These are phyloP conservation scores for Chaetothyriales sp. DNA, from an alignment of 2,329 filamentous ascomycete species.

Conservation along the genomic window DNA sequence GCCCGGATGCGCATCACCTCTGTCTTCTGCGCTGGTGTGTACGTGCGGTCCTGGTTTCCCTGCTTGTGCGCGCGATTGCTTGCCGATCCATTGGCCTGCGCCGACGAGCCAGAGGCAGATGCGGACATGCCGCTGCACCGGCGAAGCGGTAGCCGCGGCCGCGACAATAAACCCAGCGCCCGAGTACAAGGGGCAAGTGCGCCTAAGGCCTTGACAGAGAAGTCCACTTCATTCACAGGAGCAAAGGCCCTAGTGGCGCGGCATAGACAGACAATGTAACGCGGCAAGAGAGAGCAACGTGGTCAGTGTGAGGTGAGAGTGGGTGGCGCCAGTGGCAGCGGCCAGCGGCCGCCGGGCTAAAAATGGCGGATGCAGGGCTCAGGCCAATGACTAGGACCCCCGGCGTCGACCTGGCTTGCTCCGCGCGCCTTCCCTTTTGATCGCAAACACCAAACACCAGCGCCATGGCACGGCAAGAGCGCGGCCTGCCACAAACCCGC, in stretches of 20 bases:
- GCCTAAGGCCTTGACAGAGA: neutral
- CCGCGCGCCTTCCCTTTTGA: no score
- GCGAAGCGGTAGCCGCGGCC: no score
- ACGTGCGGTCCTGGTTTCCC: conserved; percentile 44
- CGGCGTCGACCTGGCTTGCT: neutral
- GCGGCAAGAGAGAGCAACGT: neutral
- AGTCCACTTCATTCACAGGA: neutral
- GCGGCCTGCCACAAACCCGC: neutral
- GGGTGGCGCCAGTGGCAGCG: conserved; percentile 1
- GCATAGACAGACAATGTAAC: neutral
- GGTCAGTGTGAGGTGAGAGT: neutral
- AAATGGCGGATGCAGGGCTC: neutral
- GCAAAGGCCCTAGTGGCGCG: neutral
- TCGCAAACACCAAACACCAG: no score
- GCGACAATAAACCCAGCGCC: neutral
- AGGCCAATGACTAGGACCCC: neutral
- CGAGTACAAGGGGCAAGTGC: neutral
- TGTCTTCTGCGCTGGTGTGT: conserved; percentile 78
- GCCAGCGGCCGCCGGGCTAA: no score
- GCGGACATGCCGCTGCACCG: conserved; percentile 23
- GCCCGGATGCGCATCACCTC: conserved; percentile 78
- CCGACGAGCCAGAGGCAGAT: conserved; percentile 33
- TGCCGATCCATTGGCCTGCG: conserved; percentile 27
- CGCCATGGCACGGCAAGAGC: no score
- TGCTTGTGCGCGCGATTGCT: conserved; percentile 36